phyloP scores from a whole-genome alignment of 2,329 filamentous ascomycete genomes.

The Basipetospora chlamydospora region DNA sequence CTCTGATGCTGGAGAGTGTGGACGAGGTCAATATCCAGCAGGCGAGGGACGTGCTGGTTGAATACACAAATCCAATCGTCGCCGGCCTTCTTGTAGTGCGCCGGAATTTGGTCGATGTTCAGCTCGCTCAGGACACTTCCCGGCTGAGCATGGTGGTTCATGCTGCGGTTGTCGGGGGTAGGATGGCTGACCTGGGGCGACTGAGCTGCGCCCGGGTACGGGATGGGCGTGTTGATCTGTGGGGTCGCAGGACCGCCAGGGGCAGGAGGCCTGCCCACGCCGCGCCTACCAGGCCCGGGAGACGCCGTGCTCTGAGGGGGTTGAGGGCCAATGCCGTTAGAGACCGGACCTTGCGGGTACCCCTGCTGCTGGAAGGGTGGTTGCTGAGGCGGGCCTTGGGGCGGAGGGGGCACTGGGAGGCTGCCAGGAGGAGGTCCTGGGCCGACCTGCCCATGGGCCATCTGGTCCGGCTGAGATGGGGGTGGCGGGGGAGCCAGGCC shows the following conservation, averaged over 20 bases:
- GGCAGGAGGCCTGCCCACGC: conserved; percentile 50
- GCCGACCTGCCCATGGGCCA: conserved; percentile 42
- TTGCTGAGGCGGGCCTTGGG: conserved; percentile 48
- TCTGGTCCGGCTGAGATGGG: conserved; percentile 53
- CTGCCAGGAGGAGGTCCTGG: conserved; percentile 48
- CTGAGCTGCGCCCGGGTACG: conserved; percentile 67
- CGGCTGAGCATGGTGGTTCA: conserved; percentile 20
- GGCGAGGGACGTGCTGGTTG: conserved; percentile 79
- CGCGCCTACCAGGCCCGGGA: conserved; percentile 66
- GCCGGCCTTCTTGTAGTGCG: conserved; percentile 66
- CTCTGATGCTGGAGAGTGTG: conserved; percentile 90
- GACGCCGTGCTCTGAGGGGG: conserved; percentile 75
- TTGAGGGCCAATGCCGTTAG: conserved; percentile 65
- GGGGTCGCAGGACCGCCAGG: conserved; percentile 57
- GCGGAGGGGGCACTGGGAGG: conserved; percentile 40
- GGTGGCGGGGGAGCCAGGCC: conserved; percentile 67
- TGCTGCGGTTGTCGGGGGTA: conserved; percentile 47
- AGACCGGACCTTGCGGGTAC: conserved; percentile 42
- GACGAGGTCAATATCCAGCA: conserved; percentile 83
- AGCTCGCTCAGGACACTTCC: conserved; percentile 66
- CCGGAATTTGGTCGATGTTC: conserved; percentile 71
- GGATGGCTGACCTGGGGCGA: conserved; percentile 83
- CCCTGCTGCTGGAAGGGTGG: conserved; percentile 62
- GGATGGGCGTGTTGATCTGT: conserved; percentile 76
- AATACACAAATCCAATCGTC: conserved; percentile 95